Base-by-base conservation (phyloP, 2,329 filamentous ascomycete species). In the Canariomyces notabilis region DNA sequence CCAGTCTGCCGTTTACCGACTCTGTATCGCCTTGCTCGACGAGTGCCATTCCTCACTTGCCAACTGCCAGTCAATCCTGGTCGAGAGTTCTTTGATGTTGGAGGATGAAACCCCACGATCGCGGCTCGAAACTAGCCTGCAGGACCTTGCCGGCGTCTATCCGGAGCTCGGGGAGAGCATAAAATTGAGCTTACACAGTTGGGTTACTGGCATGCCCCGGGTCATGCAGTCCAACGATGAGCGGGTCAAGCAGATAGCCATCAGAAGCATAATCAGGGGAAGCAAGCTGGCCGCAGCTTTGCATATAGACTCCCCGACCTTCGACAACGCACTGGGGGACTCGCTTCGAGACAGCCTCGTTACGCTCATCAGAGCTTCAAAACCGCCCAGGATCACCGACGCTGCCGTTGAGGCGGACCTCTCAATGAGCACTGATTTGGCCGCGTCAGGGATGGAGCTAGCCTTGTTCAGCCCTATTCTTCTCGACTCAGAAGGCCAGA, bases 161-260 rank as follows among this genome's bases (percentile, higher is more conserved):
- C 60, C 71, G 3, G 65, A 72, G 11, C 66, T 86, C 0, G 62
- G 71, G 7, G 76, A 80, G 6, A 63, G 75, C 8, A 65, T 88
- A 11, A 81, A 87, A 56, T 77, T 75, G 21, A 84, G 79, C 1
- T 73, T 94, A 1, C 86, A 91, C 62, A 82, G 82, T 42, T 96
- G 90, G 89, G 77, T 90, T 19, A 79, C 80, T 2, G 83, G 87
- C 33, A 75, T 98, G 15, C 84, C 91, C 5, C 79, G 89, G 14
- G 67, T 88, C 12, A 90, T 96, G 81, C 88, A 91, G 62, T 80
- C 82, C 7, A 85, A 82, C 55, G 89, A 97, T 57, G 89, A 95
- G 56, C 74, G 74, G n/a, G 72, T 76, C 21, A 95, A 94, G 62
- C 75, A 81, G 51, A 76, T 77, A 45, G 81, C 83, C 2, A 76